Evolutionary conservation across 768 basidiomycete species (phyloP).

Genomic region (Rhizopogon vesiculosus): DNA sequence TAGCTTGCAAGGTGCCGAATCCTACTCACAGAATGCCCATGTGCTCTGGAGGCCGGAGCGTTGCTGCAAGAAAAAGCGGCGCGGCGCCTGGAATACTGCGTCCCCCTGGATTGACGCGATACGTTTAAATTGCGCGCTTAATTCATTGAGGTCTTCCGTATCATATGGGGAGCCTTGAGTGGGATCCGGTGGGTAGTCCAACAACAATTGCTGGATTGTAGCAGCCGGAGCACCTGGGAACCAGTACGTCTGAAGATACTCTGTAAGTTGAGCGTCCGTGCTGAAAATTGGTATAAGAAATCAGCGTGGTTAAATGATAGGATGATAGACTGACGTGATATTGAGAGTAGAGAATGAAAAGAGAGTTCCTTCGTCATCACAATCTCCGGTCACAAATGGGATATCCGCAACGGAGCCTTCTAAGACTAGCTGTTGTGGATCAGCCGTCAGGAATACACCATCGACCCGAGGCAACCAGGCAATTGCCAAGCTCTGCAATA

Average conservation of each 20-base stretch:
- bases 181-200: constrained; percentile 33
- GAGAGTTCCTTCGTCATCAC: constrained; percentile 39
- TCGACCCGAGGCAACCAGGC: constrained; percentile 37
- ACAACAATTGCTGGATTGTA: constrained; percentile 21
- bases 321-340: constrained; percentile 34
- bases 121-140: constrained; percentile 47
- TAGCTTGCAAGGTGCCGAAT: background rate
- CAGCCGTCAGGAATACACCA: constrained; percentile 30
- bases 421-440: constrained; percentile 26
- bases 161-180: constrained; percentile 50
- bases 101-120: constrained; percentile 49
- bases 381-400: constrained; percentile 23
- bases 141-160: constrained; percentile 38
- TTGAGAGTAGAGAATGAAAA: constrained; percentile 45
- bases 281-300: constrained; percentile 3
- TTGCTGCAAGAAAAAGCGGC: constrained; percentile 40
- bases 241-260: constrained; percentile 25
- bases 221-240: constrained; percentile 20
- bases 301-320: background rate
- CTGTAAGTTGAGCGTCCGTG: constrained; percentile 19
- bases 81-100: constrained; percentile 43
- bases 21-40: constrained; percentile 26
- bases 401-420: constrained; percentile 29
- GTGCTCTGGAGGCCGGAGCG: constrained; percentile 33
- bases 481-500: constrained; percentile 21